These are phyloP conservation scores for Chimonanthus salicifolius DNA, from an alignment of 164 flowering plant genomes.

Conservation along the genomic window DNA sequence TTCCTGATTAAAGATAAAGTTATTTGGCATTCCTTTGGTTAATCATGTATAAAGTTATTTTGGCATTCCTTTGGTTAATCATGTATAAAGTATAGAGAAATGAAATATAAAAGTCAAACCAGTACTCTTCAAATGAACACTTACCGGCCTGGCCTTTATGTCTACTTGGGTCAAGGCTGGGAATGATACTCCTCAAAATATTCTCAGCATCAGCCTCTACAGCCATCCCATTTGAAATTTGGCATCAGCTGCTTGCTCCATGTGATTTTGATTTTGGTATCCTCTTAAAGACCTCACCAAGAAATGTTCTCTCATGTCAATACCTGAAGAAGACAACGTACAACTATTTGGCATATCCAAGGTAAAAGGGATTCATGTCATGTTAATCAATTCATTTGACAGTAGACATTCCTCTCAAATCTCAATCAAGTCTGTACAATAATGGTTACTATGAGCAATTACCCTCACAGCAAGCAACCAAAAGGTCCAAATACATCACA, in stretches of 20 bases:
- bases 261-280: constrained; percentile 8
- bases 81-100: not conserved
- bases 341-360: constrained; percentile 16
- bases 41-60: not conserved
- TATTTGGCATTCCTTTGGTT: not conserved
- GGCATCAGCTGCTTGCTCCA: constrained; percentile 14
- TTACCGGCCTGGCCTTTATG: constrained; percentile 97
- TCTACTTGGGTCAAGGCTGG: constrained; percentile 49
- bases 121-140: not conserved
- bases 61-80: not conserved
- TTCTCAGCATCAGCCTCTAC: constrained; percentile 49
- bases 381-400: constrained; percentile 14
- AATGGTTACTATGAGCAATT: not conserved
- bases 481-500: not conserved
- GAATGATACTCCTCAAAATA: constrained; percentile 67
- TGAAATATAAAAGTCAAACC: not conserved
- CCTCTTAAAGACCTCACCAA: constrained; percentile 44
- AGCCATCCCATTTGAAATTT: constrained; percentile 31
- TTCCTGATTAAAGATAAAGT: no score
- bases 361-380: constrained; percentile 26
- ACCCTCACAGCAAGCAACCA: not conserved
- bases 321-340: constrained; percentile 34
- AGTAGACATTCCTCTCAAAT: not conserved
- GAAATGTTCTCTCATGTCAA: constrained; percentile 57
- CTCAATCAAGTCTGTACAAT: not conserved